Evolutionary conservation across 1,284 basidiomycete species (phyloP), one percentile per base, ranked within the genome.

Genomic region (Rhodotorula sp.): DNA sequence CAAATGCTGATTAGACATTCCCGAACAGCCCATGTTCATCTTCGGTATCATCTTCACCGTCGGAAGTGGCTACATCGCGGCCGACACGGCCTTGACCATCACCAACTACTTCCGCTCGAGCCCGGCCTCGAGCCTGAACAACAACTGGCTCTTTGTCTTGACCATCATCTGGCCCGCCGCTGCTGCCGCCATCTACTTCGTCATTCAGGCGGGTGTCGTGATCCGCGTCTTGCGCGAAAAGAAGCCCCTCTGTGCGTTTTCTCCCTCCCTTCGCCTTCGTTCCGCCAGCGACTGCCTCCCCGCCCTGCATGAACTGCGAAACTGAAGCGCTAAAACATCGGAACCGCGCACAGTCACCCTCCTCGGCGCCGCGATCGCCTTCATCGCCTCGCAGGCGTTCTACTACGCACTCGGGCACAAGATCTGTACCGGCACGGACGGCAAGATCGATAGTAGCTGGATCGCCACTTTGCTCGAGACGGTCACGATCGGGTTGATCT

Each of bases 21-120:
- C 10, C 12, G 39, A 10, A 43, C 60, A 71, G 70, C 74, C 71
- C 34, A 66, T 71, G 65, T 65, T 72, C 46, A 58, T 68, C 20
- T 61, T 74, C 52, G 71, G 69, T 3, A 59, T 72, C 14, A 52
- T 78, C 63, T 69, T 78, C 39, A 68, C 73, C 39, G 68, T 75
- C 62, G 77, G 74, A 6, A 68, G 73, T 6, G 73, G 71, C 23
- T 79, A 77, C 76, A 78, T 79, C 63, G 77, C 73, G 48, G 72
- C 78, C 66, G 79, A 80, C 70, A 78, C 69, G 5, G 79, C 73
- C 23, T 76, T 80, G 54, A 70, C 73, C 46, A 71, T 79, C 61
- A 76, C 78, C 43, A 58, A 76, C 68, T 80, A 76, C 64, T 80
- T 80, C 74, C 70, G 69, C 34, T 57, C 74, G 20, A 62, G 71